Conservation (phyloP, 768 basidiomycete species). For the Strobilomyces confusus region DNA sequence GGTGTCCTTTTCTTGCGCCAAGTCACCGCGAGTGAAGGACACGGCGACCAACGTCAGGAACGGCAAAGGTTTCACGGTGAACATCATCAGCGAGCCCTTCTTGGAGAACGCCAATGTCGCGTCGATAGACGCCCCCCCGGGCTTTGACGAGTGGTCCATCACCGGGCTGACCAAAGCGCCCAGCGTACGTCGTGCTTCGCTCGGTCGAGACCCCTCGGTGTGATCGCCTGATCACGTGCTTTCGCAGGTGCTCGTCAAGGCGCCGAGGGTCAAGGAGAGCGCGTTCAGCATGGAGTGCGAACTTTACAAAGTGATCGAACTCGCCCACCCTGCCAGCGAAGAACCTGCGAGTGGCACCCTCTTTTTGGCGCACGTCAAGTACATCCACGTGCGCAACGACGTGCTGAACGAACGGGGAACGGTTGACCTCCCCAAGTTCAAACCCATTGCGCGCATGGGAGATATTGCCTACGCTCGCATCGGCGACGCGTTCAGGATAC, state of each 20-base stretch:
- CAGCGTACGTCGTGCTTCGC: slow-evolving; percentile 2
- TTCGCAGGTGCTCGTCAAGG: slow-evolving; percentile 33
- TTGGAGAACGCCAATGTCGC: slow-evolving; percentile 37
- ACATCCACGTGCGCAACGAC: slow-evolving; percentile 41
- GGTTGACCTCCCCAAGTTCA: slow-evolving; percentile 35
- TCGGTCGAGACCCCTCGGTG: no score
- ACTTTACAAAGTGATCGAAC: slow-evolving; percentile 32
- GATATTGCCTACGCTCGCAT: slow-evolving; percentile 36
- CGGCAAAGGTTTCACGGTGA: slow-evolving; percentile 42
- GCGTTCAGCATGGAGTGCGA: no score
- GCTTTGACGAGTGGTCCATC: slow-evolving; percentile 39
- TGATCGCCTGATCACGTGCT: background rate
- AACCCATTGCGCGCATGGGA: slow-evolving; percentile 37
- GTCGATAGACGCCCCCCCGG: slow-evolving; percentile 34
- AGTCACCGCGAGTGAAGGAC: slow-evolving; percentile 33
- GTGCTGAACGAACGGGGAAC: slow-evolving; percentile 34
- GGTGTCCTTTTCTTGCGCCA: slow-evolving; percentile 34
- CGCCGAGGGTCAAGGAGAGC: slow-evolving; percentile 40
- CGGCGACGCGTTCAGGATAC: slow-evolving; percentile 28
- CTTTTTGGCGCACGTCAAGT: slow-evolving; percentile 36
- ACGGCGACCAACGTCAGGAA: slow-evolving; percentile 42
- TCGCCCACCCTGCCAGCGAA: slow-evolving; percentile 30
- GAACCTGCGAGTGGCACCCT: slow-evolving; percentile 27
- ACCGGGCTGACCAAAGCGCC: slow-evolving; percentile 27
- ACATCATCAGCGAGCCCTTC: slow-evolving; percentile 52